Percentiles rank a stretch among this genome's conserved stretches.
Conservation (phyloP, 108 stramenopile species). For the Nannochloropsis oceanica region DNA sequence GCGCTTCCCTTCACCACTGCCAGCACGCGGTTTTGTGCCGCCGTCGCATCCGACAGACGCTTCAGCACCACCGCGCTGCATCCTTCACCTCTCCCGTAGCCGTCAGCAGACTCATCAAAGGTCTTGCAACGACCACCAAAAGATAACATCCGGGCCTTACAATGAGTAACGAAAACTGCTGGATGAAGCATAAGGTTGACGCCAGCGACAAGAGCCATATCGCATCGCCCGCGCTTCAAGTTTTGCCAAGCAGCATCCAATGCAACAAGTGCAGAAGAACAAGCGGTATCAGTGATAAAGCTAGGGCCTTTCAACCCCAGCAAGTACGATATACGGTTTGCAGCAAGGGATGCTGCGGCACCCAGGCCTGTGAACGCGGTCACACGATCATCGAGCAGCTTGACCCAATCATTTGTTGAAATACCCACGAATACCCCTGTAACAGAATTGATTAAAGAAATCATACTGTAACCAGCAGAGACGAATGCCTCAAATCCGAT, state of each 20-base stretch:
- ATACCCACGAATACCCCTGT: slow-evolving; percentile 23
- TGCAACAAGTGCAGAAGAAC: slow-evolving; percentile 41
- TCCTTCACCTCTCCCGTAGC: slow-evolving; percentile 18
- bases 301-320: not conserved
- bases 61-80: slow-evolving; percentile 18
- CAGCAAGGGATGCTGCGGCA: slow-evolving; percentile 15
- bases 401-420: slow-evolving; percentile 9
- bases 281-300: slow-evolving; percentile 36
- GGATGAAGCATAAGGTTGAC: slow-evolving; percentile 34
- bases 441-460: not conserved
- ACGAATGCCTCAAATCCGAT: too few relatives aligned
- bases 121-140: slow-evolving; percentile 26
- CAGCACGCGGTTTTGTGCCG: not conserved
- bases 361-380: slow-evolving; percentile 5
- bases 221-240: slow-evolving; percentile 10
- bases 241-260: slow-evolving; percentile 15
- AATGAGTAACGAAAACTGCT: slow-evolving; percentile 25
- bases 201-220: slow-evolving; percentile 20
- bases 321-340: slow-evolving; percentile 33
- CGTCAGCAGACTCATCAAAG: slow-evolving; percentile 6
- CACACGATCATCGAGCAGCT: not conserved
- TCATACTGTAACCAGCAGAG: too few relatives aligned
- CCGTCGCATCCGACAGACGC: slow-evolving; percentile 6
- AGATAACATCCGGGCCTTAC: slow-evolving; percentile 27
- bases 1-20: slow-evolving; percentile 5